Percentiles rank a stretch among this genome's conserved stretches.
phyloP scores from a whole-genome alignment of 257 asterid species.

The Craterostigma plantagineum region DNA sequence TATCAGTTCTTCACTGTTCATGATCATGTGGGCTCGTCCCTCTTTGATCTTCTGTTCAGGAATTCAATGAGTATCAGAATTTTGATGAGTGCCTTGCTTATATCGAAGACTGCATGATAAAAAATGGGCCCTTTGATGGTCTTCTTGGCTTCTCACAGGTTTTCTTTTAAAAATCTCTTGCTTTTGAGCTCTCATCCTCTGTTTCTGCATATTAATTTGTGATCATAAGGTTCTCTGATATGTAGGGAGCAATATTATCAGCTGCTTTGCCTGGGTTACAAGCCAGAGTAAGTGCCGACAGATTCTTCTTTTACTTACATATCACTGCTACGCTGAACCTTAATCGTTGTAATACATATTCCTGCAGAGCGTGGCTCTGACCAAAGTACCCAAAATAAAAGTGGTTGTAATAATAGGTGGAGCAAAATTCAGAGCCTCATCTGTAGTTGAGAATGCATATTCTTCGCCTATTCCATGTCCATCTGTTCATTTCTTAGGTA shows the following conservation, averaged over 20 bases:
- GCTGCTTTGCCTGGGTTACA: constrained; percentile 81
- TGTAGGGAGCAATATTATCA: constrained; percentile 79
- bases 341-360: no score
- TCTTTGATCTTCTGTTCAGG: constrained; percentile 20
- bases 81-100: constrained; percentile 66
- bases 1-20: background rate
- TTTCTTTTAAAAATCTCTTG: background rate
- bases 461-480: constrained; percentile 38
- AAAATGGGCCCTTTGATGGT: constrained; percentile 77
- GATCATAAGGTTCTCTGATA: background rate
- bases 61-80: constrained; percentile 45
- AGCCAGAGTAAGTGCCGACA: constrained; percentile 24
- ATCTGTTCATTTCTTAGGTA: constrained; percentile 83
- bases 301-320: background rate
- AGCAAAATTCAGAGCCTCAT: constrained; percentile 37
- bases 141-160: constrained; percentile 96
- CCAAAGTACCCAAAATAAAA: constrained; percentile 50
- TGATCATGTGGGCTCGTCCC: background rate
- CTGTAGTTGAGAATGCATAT: constrained; percentile 47
- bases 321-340: background rate
- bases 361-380: constrained; percentile 54
- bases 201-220: constrained; percentile 1
- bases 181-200: background rate
- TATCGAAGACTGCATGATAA: constrained; percentile 56
- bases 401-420: constrained; percentile 64